Percentiles rank a stretch among this genome's conserved stretches.
phyloP scores from a whole-genome alignment of 1,284 basidiomycete genomes.

The Leccinum angustisporum region DNA sequence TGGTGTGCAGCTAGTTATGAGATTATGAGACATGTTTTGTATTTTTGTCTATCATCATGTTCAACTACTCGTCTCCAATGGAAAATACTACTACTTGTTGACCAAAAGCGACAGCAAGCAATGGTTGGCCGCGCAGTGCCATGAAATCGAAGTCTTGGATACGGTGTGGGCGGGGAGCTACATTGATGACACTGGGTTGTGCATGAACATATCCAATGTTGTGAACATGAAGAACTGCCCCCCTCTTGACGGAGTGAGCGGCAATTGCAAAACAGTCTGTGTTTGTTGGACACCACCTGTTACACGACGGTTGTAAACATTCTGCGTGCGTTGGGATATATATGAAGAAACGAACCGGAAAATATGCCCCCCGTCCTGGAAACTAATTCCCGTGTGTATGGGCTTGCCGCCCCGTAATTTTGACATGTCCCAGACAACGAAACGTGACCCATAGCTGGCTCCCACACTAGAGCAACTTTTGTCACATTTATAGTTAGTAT shows the following conservation, averaged over 20 bases:
- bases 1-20: constrained; percentile 16
- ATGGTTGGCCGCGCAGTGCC: constrained; percentile 51
- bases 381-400: constrained; percentile 53
- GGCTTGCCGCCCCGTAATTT: constrained; percentile 73
- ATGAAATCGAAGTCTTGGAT: constrained; percentile 78
- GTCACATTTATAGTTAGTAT: constrained; percentile 3
- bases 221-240: constrained; percentile 68
- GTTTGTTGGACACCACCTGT: constrained; percentile 74
- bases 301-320: constrained; percentile 10
- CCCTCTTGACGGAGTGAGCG: constrained; percentile 52
- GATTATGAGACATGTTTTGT: constrained; percentile 18
- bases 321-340: not conserved
- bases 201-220: constrained; percentile 62
- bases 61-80: constrained; percentile 45
- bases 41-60: constrained; percentile 11
- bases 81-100: constrained; percentile 50
- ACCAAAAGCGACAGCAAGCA: constrained; percentile 66
- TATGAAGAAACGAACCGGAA: constrained; percentile 54
- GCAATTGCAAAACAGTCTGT: constrained; percentile 76
- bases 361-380: constrained; percentile 61
- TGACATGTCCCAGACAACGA: constrained; percentile 73
- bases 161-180: constrained; percentile 60
- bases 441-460: constrained; percentile 65
- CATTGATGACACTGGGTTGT: constrained; percentile 55
- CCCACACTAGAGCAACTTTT: constrained; percentile 53